These are phyloP conservation scores for Microstegium vimineum DNA, from an alignment of 176 grass and related monocot species.

Conservation along the genomic window DNA sequence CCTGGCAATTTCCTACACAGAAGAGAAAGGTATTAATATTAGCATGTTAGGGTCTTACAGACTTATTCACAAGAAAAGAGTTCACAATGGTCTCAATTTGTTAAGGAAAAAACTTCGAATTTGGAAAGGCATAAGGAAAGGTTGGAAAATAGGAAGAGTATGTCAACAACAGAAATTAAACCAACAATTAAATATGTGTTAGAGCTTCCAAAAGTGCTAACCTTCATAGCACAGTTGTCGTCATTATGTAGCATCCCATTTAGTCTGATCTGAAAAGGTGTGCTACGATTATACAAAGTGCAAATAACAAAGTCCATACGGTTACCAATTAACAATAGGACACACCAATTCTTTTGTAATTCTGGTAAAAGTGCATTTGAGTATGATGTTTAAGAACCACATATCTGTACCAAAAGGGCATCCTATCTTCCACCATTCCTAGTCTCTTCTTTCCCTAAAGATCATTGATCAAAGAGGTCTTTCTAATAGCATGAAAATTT, in stretches of 20 bases:
- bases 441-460: neutral
- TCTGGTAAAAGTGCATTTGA: neutral
- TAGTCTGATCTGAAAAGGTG: conserved; percentile 71
- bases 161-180: neutral
- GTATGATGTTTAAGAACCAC: neutral
- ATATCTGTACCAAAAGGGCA: neutral
- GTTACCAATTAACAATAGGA: neutral
- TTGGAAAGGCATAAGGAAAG: neutral
- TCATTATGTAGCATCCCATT: conserved; percentile 86
- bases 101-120: conserved; percentile 8
- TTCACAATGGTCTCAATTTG: neutral
- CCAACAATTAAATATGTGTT: neutral
- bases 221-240: conserved; percentile 77
- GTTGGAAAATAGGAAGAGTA: neutral
- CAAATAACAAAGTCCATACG: neutral
- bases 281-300: neutral
- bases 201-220: conserved; percentile 15
- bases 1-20: conserved; percentile 91
- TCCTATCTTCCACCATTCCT: neutral
- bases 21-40: neutral
- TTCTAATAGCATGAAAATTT: neutral
- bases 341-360: neutral
- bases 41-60: neutral
- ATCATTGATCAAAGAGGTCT: neutral
- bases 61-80: conserved; percentile 4